These are phyloP conservation scores for Ustilago bromivora DNA, from an alignment of 1,284 basidiomycete genomes.

Conservation along the genomic window DNA sequence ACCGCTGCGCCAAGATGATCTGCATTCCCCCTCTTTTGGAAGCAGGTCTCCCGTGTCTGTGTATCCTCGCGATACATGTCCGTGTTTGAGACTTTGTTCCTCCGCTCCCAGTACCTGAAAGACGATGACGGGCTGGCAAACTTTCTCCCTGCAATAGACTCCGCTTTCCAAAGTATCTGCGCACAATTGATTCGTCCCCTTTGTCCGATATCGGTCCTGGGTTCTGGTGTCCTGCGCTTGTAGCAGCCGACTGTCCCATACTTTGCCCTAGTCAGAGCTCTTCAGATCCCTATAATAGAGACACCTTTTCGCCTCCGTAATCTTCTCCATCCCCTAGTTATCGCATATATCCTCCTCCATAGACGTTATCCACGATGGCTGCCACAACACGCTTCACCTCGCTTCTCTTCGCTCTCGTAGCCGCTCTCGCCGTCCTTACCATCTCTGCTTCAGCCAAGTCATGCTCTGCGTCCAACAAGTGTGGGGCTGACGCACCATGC, in stretches of 20 bases:
- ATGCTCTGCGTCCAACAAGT: conserved; percentile 36
- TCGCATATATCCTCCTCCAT: conserved; percentile 17
- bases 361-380: conserved; percentile 10
- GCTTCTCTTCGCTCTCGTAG: conserved; percentile 25
- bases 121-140: not conserved
- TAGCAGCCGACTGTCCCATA: not conserved
- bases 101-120: conserved; percentile 6
- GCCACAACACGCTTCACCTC: conserved; percentile 15
- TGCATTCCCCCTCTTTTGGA: conserved; percentile 8
- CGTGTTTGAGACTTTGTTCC: not conserved
- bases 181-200: not conserved
- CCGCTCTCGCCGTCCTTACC: conserved; percentile 21
- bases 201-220: not conserved
- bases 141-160: not conserved
- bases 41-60: not conserved
- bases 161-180: conserved; percentile 3
- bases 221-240: not conserved
- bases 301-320: not conserved
- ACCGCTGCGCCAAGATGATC: conserved; percentile 12
- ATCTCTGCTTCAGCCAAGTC: conserved; percentile 10
- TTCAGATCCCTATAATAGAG: not conserved
- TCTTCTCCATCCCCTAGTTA: not conserved
- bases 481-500: conserved; percentile 35
- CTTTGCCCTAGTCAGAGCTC: not conserved
- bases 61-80: not conserved